A percentile compares a stretch with the other conserved stretches of the same genome.
phyloP scores from a whole-genome alignment of 495 filamentous ascomycete species.

The Talaromyces stipitatus region DNA sequence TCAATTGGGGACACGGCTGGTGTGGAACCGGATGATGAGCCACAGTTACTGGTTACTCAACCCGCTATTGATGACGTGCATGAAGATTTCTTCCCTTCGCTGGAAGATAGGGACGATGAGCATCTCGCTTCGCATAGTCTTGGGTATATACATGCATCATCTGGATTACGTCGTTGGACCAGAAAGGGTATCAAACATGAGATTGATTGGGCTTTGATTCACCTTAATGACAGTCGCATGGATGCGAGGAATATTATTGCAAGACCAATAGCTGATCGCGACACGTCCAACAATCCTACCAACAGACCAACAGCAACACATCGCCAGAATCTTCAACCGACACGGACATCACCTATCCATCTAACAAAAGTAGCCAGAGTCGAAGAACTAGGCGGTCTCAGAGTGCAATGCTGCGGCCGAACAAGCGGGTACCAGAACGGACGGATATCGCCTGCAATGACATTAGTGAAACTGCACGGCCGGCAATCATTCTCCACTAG shows the following conservation, averaged over 20 bases:
- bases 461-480: conserved; percentile 73
- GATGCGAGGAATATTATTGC: conserved; percentile 62
- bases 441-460: conserved; percentile 64
- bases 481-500: conserved; percentile 72
- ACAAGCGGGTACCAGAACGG: conserved; percentile 80
- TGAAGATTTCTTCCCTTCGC: conserved; percentile 63
- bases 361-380: conserved; percentile 36
- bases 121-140: conserved; percentile 71
- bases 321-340: conserved; percentile 9
- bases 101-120: conserved; percentile 58
- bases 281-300: too few relatives aligned
- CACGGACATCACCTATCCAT: conserved; percentile 24
- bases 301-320: background rate
- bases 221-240: conserved; percentile 62
- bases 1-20: conserved; percentile 83
- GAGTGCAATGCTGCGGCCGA: conserved; percentile 85
- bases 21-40: conserved; percentile 64
- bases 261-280: conserved; percentile 20
- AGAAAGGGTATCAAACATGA: conserved; percentile 69
- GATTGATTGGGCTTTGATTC: conserved; percentile 92
- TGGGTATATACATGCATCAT: conserved; percentile 81
- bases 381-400: conserved; percentile 56
- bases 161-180: conserved; percentile 68
- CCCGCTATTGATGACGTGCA: conserved; percentile 81
- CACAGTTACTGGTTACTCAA: conserved; percentile 69